Conservation (phyloP, 1,284 basidiomycete genomes). For the Apiotrichum montevideense region DNA sequence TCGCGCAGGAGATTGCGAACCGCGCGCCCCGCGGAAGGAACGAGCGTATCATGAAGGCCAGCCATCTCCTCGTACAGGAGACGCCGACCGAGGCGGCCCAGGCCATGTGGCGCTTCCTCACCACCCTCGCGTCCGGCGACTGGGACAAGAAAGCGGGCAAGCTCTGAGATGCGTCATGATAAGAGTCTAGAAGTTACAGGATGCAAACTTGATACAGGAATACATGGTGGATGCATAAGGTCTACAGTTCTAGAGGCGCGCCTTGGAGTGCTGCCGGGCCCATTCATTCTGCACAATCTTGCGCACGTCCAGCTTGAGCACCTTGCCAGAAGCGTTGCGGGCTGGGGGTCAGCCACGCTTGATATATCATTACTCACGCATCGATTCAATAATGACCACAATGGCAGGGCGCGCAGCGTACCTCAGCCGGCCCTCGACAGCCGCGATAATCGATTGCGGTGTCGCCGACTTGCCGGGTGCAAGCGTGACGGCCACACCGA, state of each 20-base stretch:
- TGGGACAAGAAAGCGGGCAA: slow-evolving; percentile 8
- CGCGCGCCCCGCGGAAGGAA: slow-evolving; percentile 24
- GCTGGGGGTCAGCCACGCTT: background rate
- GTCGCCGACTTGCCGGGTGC: slow-evolving; percentile 10
- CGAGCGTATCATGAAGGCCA: slow-evolving; percentile 28
- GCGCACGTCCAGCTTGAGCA: slow-evolving; percentile 4
- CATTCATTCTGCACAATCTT: slow-evolving; percentile 21
- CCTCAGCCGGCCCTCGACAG: slow-evolving; percentile 6
- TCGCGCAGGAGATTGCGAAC: slow-evolving; percentile 15
- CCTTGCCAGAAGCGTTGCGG: slow-evolving; percentile 2
- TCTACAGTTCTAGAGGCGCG: background rate
- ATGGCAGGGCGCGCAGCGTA: slow-evolving; percentile 7
- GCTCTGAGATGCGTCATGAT: background rate
- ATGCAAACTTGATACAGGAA: too few species aligned
- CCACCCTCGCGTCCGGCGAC: slow-evolving; percentile 13
- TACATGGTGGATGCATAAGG: background rate
- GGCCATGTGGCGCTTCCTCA: slow-evolving; percentile 31
- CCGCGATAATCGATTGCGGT: background rate
- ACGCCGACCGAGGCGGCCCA: slow-evolving; percentile 29
- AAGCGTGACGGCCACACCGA: slow-evolving; percentile 31
- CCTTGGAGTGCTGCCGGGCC: slow-evolving; percentile 1
- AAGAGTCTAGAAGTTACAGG: too few species aligned
- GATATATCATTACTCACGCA: slow-evolving; percentile 6
- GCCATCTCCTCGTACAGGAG: slow-evolving; percentile 40
- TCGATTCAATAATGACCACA: slow-evolving; percentile 6